Conservation (phyloP, 208 protist species). For the Phytomonas francai region DNA sequence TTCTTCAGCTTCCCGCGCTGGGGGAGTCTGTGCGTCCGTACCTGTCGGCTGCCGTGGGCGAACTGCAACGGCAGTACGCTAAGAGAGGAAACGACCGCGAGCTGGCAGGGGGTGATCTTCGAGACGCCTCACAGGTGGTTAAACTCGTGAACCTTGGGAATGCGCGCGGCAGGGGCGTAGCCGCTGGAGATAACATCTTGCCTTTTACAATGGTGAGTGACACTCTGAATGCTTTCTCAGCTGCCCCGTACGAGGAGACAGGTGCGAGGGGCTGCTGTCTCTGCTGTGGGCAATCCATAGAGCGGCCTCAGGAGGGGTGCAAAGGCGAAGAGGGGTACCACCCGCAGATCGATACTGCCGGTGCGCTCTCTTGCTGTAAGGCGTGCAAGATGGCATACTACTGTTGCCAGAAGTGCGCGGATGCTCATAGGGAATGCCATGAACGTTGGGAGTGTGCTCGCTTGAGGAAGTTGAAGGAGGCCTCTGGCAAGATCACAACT, state of each 20-base stretch:
- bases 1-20: slow-evolving; percentile 59
- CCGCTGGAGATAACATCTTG: slow-evolving; percentile 28
- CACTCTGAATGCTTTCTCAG: slow-evolving; percentile 50
- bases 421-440: slow-evolving; percentile 39
- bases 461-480: slow-evolving; percentile 43
- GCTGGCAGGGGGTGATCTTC: slow-evolving; percentile 4
- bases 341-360: not conserved
- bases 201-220: slow-evolving; percentile 28
- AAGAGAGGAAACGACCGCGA: not conserved
- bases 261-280: slow-evolving; percentile 34
- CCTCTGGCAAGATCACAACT: slow-evolving; percentile 27
- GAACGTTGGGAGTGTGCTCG: slow-evolving; percentile 49
- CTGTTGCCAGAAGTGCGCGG: slow-evolving; percentile 46
- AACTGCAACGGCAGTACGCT: slow-evolving; percentile 9
- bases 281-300: slow-evolving; percentile 27
- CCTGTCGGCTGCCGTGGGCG: slow-evolving; percentile 18
- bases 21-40: slow-evolving; percentile 20
- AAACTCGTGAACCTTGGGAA: slow-evolving; percentile 17
- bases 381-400: slow-evolving; percentile 44
- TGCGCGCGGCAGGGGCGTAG: slow-evolving; percentile 36
- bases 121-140: slow-evolving; percentile 5
- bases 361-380: slow-evolving; percentile 15
- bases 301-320: not conserved
- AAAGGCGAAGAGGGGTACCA: not conserved
- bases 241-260: slow-evolving; percentile 53